Evolutionary conservation across 768 basidiomycete species (phyloP).

Genomic region (Phaffia australis): DNA sequence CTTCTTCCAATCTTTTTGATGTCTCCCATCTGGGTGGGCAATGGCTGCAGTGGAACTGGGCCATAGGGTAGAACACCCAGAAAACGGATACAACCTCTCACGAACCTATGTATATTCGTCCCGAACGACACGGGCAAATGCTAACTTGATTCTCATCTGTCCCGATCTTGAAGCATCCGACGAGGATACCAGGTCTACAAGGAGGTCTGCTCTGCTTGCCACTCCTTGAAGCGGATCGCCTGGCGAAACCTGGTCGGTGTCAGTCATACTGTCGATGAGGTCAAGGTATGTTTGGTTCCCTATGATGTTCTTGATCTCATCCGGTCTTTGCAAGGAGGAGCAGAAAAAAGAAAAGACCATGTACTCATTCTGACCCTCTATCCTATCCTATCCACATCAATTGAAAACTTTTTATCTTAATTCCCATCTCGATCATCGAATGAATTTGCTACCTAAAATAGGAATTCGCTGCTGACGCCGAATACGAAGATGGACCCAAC

Average conservation of each 20-base stretch:
- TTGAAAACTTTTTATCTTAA: background rate
- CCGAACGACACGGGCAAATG: no score
- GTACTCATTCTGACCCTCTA: background rate
- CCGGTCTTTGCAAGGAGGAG: no score
- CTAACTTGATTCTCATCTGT: background rate
- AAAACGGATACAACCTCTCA: background rate
- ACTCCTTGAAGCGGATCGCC: constrained; percentile 96
- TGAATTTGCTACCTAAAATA: background rate
- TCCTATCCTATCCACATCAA: background rate
- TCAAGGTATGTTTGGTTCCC: constrained; percentile 40
- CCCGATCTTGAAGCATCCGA: constrained; percentile 56
- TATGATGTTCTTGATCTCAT: background rate
- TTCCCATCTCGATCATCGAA: background rate
- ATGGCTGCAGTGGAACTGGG: background rate
- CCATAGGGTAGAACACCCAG: background rate
- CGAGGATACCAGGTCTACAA: constrained; percentile 95
- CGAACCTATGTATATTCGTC: background rate
- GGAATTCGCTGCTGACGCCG: constrained; percentile 86
- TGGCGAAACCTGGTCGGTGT: constrained; percentile 99
- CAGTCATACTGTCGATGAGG: constrained; percentile 86
- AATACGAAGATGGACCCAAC: constrained; percentile 93
- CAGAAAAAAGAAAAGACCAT: background rate
- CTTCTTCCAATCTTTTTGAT: background rate
- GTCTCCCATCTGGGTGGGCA: background rate
- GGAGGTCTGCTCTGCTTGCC: constrained; percentile 97